These are phyloP conservation scores for Paraphaeosphaeria minitans DNA, from an alignment of 2,329 filamentous ascomycete species.

Conservation along the genomic window DNA sequence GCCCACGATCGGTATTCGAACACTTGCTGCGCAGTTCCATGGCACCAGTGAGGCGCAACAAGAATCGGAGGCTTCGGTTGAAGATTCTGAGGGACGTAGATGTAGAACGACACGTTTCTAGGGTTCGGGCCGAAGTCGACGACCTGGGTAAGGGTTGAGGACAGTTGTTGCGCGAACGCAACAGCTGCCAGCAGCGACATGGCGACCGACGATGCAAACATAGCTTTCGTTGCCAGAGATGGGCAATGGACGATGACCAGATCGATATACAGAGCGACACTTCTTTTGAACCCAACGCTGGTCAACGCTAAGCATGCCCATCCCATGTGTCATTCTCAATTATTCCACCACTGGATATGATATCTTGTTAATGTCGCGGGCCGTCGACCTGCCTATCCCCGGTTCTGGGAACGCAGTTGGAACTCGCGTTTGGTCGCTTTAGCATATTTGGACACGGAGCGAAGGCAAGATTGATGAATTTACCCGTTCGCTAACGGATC, in stretches of 20 bases:
- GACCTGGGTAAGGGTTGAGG: slow-evolving; percentile 34
- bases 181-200: slow-evolving; percentile 20
- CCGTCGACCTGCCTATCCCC: neutral
- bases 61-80: slow-evolving; percentile 36
- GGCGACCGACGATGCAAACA: slow-evolving; percentile 10
- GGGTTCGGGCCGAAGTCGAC: slow-evolving; percentile 40
- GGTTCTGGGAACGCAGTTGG: slow-evolving; percentile 1
- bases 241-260: neutral
- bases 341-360: slow-evolving; percentile 13
- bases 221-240: neutral
- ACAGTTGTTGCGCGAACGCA: slow-evolving; percentile 28
- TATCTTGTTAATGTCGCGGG: slow-evolving; percentile 6
- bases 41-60: slow-evolving; percentile 43
- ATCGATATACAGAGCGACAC: neutral
- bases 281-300: neutral
- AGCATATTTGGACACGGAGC: slow-evolving; percentile 10
- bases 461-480: slow-evolving; percentile 1
- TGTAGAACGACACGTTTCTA: slow-evolving; percentile 39
- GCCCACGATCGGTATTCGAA: slow-evolving; percentile 38
- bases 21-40: slow-evolving; percentile 37
- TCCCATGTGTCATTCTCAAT: slow-evolving; percentile 2
- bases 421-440: neutral
- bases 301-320: neutral
- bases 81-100: slow-evolving; percentile 40
- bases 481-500: slow-evolving; percentile 4